A percentile compares a stretch with the other conserved stretches of the same genome.
Conservation (phyloP, 768 basidiomycete genomes). For the Gloeophyllum trabeum region DNA sequence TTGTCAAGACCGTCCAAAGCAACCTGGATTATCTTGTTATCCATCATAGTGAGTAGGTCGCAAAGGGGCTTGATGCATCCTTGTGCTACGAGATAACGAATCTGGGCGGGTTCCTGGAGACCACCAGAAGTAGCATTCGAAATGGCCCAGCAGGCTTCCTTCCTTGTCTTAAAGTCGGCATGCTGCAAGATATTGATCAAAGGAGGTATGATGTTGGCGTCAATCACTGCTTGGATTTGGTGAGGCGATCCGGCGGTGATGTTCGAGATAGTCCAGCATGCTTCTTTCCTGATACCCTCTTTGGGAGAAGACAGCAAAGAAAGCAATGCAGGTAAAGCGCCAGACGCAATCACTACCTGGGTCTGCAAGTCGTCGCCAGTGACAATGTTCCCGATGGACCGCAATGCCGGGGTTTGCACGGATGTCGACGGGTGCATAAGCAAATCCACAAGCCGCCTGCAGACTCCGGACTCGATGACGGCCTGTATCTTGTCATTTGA, state of each 20-base stretch:
- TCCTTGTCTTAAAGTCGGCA: slow-evolving; percentile 98
- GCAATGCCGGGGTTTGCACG: slow-evolving; percentile 95
- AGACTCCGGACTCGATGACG: slow-evolving; percentile 97
- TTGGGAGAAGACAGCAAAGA: slow-evolving; percentile 91
- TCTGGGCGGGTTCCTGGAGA: slow-evolving; percentile 91
- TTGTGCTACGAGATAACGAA: slow-evolving; percentile 94
- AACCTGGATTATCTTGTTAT: slow-evolving; percentile 99
- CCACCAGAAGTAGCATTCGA: slow-evolving; percentile 98
- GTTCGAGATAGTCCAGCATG: slow-evolving; percentile 99
- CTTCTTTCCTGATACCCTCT: slow-evolving; percentile 98
- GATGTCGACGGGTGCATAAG: slow-evolving; percentile 92
- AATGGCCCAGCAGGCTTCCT: slow-evolving; percentile 99
- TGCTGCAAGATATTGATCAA: slow-evolving; percentile 96
- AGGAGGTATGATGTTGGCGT: slow-evolving; percentile 96
- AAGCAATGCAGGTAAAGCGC: slow-evolving; percentile 90
- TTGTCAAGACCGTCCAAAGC: slow-evolving; percentile 98
- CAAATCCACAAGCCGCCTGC: slow-evolving; percentile 92
- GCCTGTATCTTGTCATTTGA: slow-evolving; percentile 99
- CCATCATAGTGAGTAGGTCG: slow-evolving; percentile 94
- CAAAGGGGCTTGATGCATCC: slow-evolving; percentile 99
- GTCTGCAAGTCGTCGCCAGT: slow-evolving; percentile 99
- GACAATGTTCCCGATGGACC: slow-evolving; percentile 98
- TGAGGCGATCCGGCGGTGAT: slow-evolving; percentile 94
- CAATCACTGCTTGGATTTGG: slow-evolving; percentile 95
- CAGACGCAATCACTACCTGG: slow-evolving; percentile 97